Base-by-base conservation (phyloP, 2,329 filamentous ascomycete genomes). In the Fusarium mangiferae region DNA sequence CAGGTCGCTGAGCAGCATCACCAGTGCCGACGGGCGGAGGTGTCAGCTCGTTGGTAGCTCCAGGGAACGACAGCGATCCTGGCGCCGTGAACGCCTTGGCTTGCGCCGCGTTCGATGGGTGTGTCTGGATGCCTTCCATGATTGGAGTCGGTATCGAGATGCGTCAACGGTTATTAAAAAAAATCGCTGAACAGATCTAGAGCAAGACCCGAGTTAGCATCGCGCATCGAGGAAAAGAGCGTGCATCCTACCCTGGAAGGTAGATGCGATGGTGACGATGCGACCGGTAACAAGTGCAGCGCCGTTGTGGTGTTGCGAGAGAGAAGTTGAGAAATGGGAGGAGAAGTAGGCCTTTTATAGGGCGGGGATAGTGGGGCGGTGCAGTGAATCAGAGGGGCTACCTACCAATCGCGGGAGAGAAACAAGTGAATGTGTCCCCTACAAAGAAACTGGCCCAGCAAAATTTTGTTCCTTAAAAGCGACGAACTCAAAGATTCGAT, bases 361-460 rank as follows among this genome's bases (percentile, higher is more conserved):
- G 74, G 74, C 58, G 63, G 68, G 70, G 70, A 48, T 58, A 51
- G 44, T 39, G 72, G 51, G 73, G 66, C 73, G 51, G 72, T 72
- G 72, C 68, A 75, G 71, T 75, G 77, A 75, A 63, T 77, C 68
- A 76, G 68, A 64, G 63, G 59, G 67, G 65, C 66, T 51, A 81
- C 87, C 84, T 91, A 92, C 90, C 89, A 86, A 89, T 83, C 89
- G 89, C 85, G 90, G 93, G 94, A 97, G 95, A 97, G 93, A 87
- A 94, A 97, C 95, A 97, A 98, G 83, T 92, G 85, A 98, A 98
- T 97, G 95, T 95, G 93, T 97, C 95, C 93, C 94, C 94, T 87
- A 86, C 84, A 84, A 81, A 75, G 78, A 79, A 80, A 79, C 80
- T 83, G 84, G 81, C 81, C 79, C 28, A 70, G 63, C 55, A 49